Percentiles rank a stretch among this genome's conserved stretches.
These are phyloP conservation scores for Tilletia caries DNA, from an alignment of 1,284 basidiomycete genomes.

Conservation along the genomic window DNA sequence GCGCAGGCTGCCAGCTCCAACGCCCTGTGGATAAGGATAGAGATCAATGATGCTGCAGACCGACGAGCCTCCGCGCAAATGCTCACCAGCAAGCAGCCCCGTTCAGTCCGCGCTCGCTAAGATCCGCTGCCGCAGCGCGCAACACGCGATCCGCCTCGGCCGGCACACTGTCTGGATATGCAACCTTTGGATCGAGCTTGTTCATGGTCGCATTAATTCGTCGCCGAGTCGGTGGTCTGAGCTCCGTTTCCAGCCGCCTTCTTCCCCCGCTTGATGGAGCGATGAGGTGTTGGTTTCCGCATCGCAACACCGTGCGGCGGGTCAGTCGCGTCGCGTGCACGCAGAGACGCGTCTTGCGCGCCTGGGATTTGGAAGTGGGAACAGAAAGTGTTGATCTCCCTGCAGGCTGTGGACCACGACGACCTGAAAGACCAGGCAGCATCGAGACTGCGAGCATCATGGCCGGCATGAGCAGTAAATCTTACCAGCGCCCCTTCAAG, in stretches of 20 bases:
- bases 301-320: neutral
- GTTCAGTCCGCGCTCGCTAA: constrained; percentile 8
- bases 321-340: constrained; percentile 1
- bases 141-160: neutral
- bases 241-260: neutral
- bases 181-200: neutral
- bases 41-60: too few species aligned
- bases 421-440: too few species aligned
- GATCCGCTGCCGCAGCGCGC: neutral
- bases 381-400: neutral
- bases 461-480: neutral
- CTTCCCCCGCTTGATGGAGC: too few species aligned
- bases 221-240: neutral
- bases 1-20: constrained; percentile 40
- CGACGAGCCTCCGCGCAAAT: neutral
- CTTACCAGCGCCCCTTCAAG: neutral
- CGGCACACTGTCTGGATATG: neutral
- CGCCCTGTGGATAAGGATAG: constrained; percentile 24
- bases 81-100: neutral
- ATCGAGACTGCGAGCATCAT: neutral
- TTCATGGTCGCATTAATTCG: neutral
- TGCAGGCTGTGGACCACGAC: neutral
- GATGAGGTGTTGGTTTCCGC: neutral
- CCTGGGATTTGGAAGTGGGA: neutral
- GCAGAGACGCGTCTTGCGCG: neutral